Base-by-base conservation (phyloP, 116 monocot species). In the Posidonia oceanica region DNA sequence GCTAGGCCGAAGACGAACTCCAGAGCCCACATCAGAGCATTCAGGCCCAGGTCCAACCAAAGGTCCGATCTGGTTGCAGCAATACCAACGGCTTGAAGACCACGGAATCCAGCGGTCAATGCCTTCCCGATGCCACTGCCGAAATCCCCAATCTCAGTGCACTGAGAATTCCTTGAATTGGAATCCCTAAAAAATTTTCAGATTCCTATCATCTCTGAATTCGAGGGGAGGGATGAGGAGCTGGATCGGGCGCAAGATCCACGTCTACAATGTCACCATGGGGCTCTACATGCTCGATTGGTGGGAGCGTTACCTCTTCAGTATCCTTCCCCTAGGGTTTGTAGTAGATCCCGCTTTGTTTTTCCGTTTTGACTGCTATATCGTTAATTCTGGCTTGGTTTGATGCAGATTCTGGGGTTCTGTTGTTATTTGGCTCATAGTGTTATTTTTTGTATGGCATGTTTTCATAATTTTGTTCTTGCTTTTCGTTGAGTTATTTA, bases 281-380 rank as follows among this genome's bases (percentile, higher is more conserved):
- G 75, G 75, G 17, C 69, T 75, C 52, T 75, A 75, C 61, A 75
- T 75, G 75, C 75, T 75, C 10, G 75, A 75, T 69, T 75, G 75
- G 75, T 75, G 75, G 75, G 75, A 75, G 69, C 59, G 69, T 3
- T 75, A 53, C 61, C 69, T 75, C 69, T 69, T 75, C 75, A 75
- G 75, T 75, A 75, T 75, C 75, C 75, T 75, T 60, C 62, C 22
- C 53, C 68, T 36, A 66, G 41, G 66, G 41, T 42, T 36, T 37
- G 15, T 48, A 1, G 48, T 48, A 48, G 48, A 48, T 48, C 48
- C 8, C 48, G 8, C 15, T 66, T 48, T 48, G 48, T 48, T 48
- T 2, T 48, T 66, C 17, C n/a, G 3, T 17, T 17, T 42, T 15
- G 40, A 36, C 42, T 66, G 4, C n/a, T 8, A 4, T 66, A 2